phyloP scores from a whole-genome alignment of 1,284 basidiomycete genomes.

The Cutaneotrichosporon sp. region DNA sequence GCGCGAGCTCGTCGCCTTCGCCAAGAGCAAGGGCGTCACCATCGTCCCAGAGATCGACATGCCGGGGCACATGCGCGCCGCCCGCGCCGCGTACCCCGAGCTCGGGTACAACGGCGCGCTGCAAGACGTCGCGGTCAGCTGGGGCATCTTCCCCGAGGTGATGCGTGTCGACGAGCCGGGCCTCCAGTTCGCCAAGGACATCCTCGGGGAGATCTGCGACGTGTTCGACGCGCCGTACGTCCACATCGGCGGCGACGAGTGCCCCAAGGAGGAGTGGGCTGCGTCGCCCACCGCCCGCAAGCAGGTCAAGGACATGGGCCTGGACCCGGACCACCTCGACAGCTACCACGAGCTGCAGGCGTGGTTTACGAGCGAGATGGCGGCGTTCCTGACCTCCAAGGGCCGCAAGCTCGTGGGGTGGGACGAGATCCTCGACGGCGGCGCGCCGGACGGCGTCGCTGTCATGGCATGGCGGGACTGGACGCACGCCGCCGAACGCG shows the following conservation, averaged over 20 bases:
- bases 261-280: constrained; percentile 25
- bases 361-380: constrained; percentile 21
- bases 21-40: constrained; percentile 18
- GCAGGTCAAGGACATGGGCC: constrained; percentile 17
- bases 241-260: constrained; percentile 26
- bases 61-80: constrained; percentile 29
- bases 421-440: constrained; percentile 31
- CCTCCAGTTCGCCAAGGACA: constrained; percentile 19
- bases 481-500: constrained; percentile 11
- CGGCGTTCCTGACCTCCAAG: constrained; percentile 10
- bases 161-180: constrained; percentile 24
- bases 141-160: constrained; percentile 27
- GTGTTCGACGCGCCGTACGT: constrained; percentile 21
- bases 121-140: constrained; percentile 9
- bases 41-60: constrained; percentile 29
- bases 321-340: constrained; percentile 3
- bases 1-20: constrained; percentile 17
- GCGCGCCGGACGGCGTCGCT: constrained; percentile 13
- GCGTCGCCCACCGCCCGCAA: constrained; percentile 3
- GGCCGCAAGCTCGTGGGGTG: constrained; percentile 25
- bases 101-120: constrained; percentile 22
- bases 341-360: constrained; percentile 22
- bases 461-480: constrained; percentile 26
- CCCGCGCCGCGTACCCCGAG: constrained; percentile 28
- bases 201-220: constrained; percentile 26